phyloP scores from a whole-genome alignment of 257 asterid genomes.

The Solanum sparsipilum region DNA sequence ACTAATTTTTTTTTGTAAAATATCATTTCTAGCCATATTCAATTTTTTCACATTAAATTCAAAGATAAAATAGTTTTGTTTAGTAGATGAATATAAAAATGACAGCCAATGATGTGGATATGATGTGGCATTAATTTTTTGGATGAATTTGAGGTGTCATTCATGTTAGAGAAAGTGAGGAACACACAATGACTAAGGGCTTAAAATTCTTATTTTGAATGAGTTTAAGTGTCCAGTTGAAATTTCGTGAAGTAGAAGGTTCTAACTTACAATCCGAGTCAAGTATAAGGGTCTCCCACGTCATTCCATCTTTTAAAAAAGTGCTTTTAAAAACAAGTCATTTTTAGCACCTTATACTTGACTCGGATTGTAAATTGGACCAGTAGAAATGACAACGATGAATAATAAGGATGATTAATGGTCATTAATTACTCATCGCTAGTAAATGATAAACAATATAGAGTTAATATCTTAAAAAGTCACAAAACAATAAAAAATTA shows the following conservation, averaged over 20 bases:
- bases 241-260: neutral
- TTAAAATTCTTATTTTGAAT: too few species aligned
- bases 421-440: neutral
- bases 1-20: neutral
- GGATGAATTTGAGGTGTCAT: neutral
- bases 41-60: neutral
- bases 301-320: neutral
- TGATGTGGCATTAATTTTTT: neutral
- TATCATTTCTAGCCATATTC: neutral
- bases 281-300: neutral
- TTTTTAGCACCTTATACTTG: neutral
- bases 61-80: too few species aligned
- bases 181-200: neutral
- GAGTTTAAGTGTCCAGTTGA: neutral
- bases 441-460: too few species aligned
- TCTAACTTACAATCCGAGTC: neutral
- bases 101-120: neutral
- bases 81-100: neutral
- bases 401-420: neutral
- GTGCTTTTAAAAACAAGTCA: too few species aligned
- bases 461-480: too few species aligned
- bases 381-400: neutral
- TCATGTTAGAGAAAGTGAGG: neutral
- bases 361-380: neutral
- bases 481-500: too few species aligned